Percentiles rank a stretch among this genome's conserved stretches.
Evolutionary conservation across 306 rosid genomes (phyloP).

Genomic region (Prunus padus): DNA sequence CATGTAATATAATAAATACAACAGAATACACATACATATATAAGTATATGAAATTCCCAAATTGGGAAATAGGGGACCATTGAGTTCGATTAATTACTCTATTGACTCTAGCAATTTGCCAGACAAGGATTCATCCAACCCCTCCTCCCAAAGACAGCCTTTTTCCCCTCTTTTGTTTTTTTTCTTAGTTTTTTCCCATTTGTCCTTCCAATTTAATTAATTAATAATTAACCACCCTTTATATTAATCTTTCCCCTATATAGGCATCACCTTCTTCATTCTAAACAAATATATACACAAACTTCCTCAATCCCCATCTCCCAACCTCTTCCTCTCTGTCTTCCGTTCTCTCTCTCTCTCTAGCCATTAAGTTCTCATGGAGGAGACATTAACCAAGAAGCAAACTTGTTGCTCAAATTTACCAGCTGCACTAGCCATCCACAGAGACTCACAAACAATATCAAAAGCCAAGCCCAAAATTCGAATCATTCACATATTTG

Average conservation of each 20-base stretch:
- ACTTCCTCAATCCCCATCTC: conserved; percentile 7
- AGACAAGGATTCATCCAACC: conserved; percentile 51
- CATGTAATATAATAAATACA: not conserved
- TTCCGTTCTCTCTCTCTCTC: not conserved
- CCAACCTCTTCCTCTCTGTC: conserved; percentile 10
- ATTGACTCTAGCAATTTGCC: conserved; percentile 47
- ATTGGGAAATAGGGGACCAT: conserved; percentile 40
- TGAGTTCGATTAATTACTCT: conserved; percentile 27
- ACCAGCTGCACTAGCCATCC: conserved; percentile 41
- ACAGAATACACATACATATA: not conserved
- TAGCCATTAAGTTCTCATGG: conserved; percentile 32
- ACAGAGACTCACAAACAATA: conserved; percentile 52
- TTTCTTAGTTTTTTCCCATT: not conserved
- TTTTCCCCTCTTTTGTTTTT: not conserved
- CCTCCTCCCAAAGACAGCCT: conserved; percentile 53
- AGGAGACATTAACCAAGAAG: conserved; percentile 30
- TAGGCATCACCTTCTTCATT: not conserved
- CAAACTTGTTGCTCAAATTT: conserved; percentile 27
- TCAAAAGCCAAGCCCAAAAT: conserved; percentile 73
- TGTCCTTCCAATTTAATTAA: conserved; percentile 5
- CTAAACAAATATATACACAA: conserved; percentile 7
- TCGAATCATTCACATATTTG: conserved; percentile 85
- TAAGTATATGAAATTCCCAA: conserved; percentile 6
- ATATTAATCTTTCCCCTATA: conserved; percentile 23
- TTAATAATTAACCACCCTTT: not conserved